Percentiles rank a stretch among this genome's conserved stretches.
Conservation (phyloP, 2,329 filamentous ascomycete genomes). For the Sarocladium kiliense region DNA sequence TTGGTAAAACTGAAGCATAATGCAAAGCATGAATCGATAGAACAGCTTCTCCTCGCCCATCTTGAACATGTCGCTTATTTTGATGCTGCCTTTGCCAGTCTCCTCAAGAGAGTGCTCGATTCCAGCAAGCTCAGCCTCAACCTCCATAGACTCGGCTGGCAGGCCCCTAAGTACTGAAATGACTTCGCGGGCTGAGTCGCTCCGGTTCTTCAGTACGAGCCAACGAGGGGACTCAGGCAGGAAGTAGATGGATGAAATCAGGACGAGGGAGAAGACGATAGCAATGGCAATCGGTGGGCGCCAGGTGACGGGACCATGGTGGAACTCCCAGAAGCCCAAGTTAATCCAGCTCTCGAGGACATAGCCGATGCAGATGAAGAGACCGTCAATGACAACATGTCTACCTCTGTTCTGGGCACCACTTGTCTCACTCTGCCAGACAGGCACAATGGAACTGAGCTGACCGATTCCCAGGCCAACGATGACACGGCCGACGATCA, state of each 20-base stretch:
- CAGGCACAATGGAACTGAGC: conserved; percentile 46
- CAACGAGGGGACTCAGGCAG: conserved; percentile 32
- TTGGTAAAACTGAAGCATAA: conserved; percentile 25
- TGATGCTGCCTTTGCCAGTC: conserved; percentile 28
- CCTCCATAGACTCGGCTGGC: conserved; percentile 27
- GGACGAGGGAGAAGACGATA: conserved; percentile 23
- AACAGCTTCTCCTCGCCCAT: conserved; percentile 44
- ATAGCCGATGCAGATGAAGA: conserved; percentile 40
- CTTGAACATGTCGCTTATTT: conserved; percentile 37
- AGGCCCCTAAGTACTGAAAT: conserved; percentile 35
- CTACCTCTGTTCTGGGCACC: conserved; percentile 48
- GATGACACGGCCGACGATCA: conserved; percentile 41
- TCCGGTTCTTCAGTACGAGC: conserved; percentile 27
- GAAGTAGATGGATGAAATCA: conserved; percentile 27
- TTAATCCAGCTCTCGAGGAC: conserved; percentile 39
- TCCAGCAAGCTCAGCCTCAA: conserved; percentile 37
- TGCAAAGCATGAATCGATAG: conserved; percentile 35
- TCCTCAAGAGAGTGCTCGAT: conserved; percentile 45
- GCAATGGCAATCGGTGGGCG: conserved; percentile 31
- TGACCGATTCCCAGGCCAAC: conserved; percentile 49
- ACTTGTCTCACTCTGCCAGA: conserved; percentile 47
- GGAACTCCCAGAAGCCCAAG: conserved; percentile 33
- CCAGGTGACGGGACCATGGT: conserved; percentile 22
- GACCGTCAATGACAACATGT: conserved; percentile 40
- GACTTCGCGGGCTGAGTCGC: conserved; percentile 23